Evolutionary conservation across 2,329 filamentous ascomycete species (phyloP).

Genomic region (Capronia epimyces): DNA sequence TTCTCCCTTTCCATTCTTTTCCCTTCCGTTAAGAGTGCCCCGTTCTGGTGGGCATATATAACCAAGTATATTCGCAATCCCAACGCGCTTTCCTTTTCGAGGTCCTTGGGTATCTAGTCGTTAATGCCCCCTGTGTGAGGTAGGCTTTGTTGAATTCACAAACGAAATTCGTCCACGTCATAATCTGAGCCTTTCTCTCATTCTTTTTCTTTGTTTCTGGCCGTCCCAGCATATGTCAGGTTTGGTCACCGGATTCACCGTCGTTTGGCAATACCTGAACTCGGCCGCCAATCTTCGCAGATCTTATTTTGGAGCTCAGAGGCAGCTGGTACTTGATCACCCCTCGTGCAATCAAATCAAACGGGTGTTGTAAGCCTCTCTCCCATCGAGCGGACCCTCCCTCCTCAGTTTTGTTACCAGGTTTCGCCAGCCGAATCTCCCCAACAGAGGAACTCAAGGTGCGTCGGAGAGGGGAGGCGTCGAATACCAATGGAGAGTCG

Average conservation of each 20-base stretch:
- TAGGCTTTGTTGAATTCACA: slow-evolving; percentile 20
- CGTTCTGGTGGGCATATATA: slow-evolving; percentile 9
- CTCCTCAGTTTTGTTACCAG: slow-evolving; percentile 79
- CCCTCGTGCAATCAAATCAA: slow-evolving; percentile 86
- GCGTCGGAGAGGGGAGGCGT: slow-evolving; percentile 79
- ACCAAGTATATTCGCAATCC: slow-evolving; percentile 17
- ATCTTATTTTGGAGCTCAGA: slow-evolving; percentile 50
- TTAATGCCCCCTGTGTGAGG: slow-evolving; percentile 9
- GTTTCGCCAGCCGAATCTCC: slow-evolving; percentile 72
- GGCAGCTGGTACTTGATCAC: slow-evolving; percentile 75
- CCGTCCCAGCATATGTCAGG: not conserved
- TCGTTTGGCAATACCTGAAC: slow-evolving; percentile 38
- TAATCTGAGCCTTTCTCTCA: slow-evolving; percentile 5
- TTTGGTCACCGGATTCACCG: slow-evolving; percentile 22
- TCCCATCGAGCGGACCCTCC: slow-evolving; percentile 86
- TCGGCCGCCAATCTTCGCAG: slow-evolving; percentile 44
- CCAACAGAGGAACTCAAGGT: slow-evolving; percentile 67
- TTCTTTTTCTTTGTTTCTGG: not conserved
- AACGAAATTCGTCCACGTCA: slow-evolving; percentile 27
- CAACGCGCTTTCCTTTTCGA: slow-evolving; percentile 17
- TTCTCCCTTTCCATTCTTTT: slow-evolving; percentile 39
- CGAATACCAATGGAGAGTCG: slow-evolving; percentile 81
- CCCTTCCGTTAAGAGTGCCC: not conserved
- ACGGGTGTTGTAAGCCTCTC: slow-evolving; percentile 80
- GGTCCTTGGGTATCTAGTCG: slow-evolving; percentile 24